Conservation (phyloP, 257 asterid genomes). For the Fraxinus cuspidata region DNA sequence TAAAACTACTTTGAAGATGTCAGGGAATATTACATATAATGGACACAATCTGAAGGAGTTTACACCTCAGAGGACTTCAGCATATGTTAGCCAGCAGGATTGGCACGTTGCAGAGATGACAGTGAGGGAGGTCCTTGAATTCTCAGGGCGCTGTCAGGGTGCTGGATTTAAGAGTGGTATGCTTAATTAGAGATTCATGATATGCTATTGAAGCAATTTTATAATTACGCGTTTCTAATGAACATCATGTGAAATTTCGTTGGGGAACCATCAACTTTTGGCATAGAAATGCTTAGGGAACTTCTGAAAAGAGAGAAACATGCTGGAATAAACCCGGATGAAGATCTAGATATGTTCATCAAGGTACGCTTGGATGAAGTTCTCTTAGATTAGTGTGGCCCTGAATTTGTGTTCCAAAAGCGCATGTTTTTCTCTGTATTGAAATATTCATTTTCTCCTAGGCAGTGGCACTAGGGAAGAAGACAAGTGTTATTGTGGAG, state of each 20-base stretch:
- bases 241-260: slow-evolving; percentile 15
- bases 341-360: slow-evolving; percentile 63
- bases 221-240: slow-evolving; percentile 9
- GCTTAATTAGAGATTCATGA: slow-evolving; percentile 21
- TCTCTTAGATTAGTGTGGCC: slow-evolving; percentile 17
- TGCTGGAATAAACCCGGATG: slow-evolving; percentile 68
- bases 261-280: slow-evolving; percentile 8
- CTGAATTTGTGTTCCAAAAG: neutral
- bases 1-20: slow-evolving; percentile 58
- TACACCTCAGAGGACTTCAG: slow-evolving; percentile 70
- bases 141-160: slow-evolving; percentile 72
- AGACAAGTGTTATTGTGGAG: slow-evolving; percentile 71
- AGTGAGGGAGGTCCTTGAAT: slow-evolving; percentile 75
- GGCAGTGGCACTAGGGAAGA: slow-evolving; percentile 87
- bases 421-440: slow-evolving; percentile 17
- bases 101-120: slow-evolving; percentile 78
- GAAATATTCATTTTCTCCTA: slow-evolving; percentile 54
- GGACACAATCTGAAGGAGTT: slow-evolving; percentile 67
- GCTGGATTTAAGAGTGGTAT: slow-evolving; percentile 66
- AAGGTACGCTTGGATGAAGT: slow-evolving; percentile 48
- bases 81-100: slow-evolving; percentile 74
- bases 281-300: slow-evolving; percentile 67
- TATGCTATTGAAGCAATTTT: slow-evolving; percentile 6
- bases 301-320: slow-evolving; percentile 64
- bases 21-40: slow-evolving; percentile 67